Conservation (phyloP, 108 stramenopile genomes). For the Cyclostephanos invisitatus region DNA sequence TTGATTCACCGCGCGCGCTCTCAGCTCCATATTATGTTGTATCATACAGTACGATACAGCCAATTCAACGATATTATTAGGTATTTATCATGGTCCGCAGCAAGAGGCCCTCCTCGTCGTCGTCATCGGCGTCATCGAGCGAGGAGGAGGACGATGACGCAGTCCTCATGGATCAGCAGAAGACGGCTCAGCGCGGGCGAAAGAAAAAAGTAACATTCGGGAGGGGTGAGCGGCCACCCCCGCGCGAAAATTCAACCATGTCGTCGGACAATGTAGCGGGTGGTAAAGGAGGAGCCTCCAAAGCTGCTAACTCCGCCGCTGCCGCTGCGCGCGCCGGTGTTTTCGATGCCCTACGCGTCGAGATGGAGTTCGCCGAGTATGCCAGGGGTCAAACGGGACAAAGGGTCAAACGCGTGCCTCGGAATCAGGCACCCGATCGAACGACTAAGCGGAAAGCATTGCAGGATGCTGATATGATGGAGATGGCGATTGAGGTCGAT, state of each 20-base stretch:
- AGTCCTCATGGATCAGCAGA: too few species aligned
- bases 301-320: neutral
- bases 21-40: too few species aligned
- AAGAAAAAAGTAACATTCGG: too few species aligned
- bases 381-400: slow-evolving; percentile 52
- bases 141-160: too few species aligned
- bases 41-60: too few species aligned
- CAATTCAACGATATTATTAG: too few species aligned
- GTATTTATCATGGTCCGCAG: too few species aligned
- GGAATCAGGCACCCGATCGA: slow-evolving; percentile 43
- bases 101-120: too few species aligned
- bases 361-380: slow-evolving; percentile 75
- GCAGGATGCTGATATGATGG: slow-evolving; percentile 53
- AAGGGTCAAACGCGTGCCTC: slow-evolving; percentile 46
- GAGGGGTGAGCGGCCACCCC: too few species aligned
- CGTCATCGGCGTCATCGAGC: too few species aligned
- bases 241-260: neutral
- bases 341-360: slow-evolving; percentile 58
- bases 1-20: too few species aligned
- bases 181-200: too few species aligned
- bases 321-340: slow-evolving; percentile 32
- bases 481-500: slow-evolving; percentile 42
- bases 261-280: neutral
- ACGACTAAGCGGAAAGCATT: slow-evolving; percentile 67
- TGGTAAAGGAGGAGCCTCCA: slow-evolving; percentile 1